Percentiles rank a stretch among this genome's conserved stretches.
phyloP scores from a whole-genome alignment of 768 basidiomycete genomes.

The Leccinum subgranulosum region DNA sequence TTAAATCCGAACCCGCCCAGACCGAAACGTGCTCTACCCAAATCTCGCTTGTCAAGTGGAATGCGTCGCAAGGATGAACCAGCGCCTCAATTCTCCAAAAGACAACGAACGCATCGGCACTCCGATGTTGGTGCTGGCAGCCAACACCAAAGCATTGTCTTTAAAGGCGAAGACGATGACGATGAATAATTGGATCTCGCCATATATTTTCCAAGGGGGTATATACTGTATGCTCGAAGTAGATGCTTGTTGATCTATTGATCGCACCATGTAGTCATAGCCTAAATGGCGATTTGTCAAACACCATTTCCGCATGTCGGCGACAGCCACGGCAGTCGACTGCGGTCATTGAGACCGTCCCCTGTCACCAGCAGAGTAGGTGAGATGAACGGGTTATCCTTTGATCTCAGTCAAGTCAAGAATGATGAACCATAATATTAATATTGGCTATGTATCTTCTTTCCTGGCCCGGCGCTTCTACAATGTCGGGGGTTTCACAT shows the following conservation, averaged over 20 bases:
- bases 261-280: slow-evolving; percentile 8
- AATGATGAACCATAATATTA: not conserved
- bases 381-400: not conserved
- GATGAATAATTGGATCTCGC: slow-evolving; percentile 8
- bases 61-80: slow-evolving; percentile 5
- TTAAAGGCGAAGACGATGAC: slow-evolving; percentile 17
- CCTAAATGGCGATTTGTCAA: not conserved
- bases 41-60: slow-evolving; percentile 10
- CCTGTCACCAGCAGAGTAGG: not conserved
- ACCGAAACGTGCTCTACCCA: slow-evolving; percentile 30
- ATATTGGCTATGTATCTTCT: not conserved
- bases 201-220: not conserved
- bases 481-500: not conserved
- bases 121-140: slow-evolving; percentile 15
- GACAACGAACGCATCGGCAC: slow-evolving; percentile 22
- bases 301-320: not conserved
- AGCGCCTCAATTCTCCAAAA: slow-evolving; percentile 14
- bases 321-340: not conserved
- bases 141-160: not conserved
- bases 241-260: not conserved
- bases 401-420: not conserved
- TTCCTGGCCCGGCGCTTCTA: not conserved
- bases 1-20: slow-evolving; percentile 6
- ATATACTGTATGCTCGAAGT: not conserved
- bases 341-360: not conserved